Conservation (phyloP, 31 red algal species). For the Asparagopsis taxiformis region DNA sequence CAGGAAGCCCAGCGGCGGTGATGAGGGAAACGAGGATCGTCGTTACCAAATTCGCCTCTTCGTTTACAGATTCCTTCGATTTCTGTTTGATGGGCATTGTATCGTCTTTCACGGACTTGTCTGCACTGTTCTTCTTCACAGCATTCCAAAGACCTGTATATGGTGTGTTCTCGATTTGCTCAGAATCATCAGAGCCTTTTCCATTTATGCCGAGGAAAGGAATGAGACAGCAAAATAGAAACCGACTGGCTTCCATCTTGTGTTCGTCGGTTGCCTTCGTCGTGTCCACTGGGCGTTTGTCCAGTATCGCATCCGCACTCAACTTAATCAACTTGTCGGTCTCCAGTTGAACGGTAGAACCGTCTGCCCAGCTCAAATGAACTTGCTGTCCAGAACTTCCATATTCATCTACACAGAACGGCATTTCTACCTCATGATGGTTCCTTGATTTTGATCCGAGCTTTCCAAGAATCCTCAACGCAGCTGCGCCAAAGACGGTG, state of each 20-base stretch:
- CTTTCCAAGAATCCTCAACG: slow-evolving; percentile 89
- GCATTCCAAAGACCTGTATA: neutral
- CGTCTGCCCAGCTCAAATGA: slow-evolving; percentile 45
- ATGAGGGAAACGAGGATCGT: neutral
- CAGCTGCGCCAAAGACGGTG: slow-evolving; percentile 10
- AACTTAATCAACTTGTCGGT: slow-evolving; percentile 43
- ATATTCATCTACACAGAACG: slow-evolving; percentile 11
- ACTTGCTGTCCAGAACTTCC: slow-evolving; percentile 10
- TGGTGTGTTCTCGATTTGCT: neutral
- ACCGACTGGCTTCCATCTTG: neutral
- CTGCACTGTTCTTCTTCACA: neutral
- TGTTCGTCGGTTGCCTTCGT: neutral
- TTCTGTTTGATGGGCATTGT: neutral
- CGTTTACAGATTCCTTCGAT: neutral
- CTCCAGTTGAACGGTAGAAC: slow-evolving; percentile 11
- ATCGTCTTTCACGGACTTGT: neutral
- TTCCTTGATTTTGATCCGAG: slow-evolving; percentile 63
- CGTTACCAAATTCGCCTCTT: neutral
- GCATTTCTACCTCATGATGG: slow-evolving; percentile 8
- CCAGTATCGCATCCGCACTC: slow-evolving; percentile 30
- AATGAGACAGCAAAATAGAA: neutral
- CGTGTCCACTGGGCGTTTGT: neutral
- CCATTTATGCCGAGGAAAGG: neutral
- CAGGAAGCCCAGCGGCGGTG: neutral
- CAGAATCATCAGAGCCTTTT: neutral